Evolutionary conservation across 2,329 filamentous ascomycete genomes (phyloP).

Genomic region (Neonectria ditissima): DNA sequence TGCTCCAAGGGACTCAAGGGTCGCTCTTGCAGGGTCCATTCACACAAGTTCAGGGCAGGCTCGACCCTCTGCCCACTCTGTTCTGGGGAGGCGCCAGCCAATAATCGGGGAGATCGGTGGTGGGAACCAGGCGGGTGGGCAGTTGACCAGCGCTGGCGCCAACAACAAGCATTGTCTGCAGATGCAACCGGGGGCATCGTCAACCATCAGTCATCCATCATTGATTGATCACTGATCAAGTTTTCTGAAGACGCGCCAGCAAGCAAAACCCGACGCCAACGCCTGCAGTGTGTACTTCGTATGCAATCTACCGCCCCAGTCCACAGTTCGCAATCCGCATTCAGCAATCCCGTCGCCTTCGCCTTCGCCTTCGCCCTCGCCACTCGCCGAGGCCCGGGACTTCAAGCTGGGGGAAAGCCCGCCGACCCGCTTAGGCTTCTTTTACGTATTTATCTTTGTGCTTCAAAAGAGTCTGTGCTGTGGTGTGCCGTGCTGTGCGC

Average conservation of each 20-base stretch:
- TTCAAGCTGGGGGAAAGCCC: not conserved
- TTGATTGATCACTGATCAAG: slow-evolving; percentile 11
- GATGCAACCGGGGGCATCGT: not conserved
- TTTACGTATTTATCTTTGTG: not conserved
- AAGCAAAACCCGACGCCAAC: slow-evolving; percentile 15
- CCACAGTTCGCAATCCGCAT: not conserved
- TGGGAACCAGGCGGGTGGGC: slow-evolving; percentile 3
- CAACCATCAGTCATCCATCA: slow-evolving; percentile 3
- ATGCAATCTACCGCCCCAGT: not conserved
- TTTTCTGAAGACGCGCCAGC: not conserved
- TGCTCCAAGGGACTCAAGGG: slow-evolving; percentile 30
- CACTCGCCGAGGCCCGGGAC: slow-evolving; percentile 17
- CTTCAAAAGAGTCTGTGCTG: slow-evolving; percentile 4
- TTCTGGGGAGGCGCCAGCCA: slow-evolving; percentile 37
- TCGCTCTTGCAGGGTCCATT: slow-evolving; percentile 46
- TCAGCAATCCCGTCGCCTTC: not conserved
- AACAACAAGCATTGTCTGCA: slow-evolving; percentile 14
- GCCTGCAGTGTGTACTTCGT: not conserved
- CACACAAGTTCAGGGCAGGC: slow-evolving; percentile 37
- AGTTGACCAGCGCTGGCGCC: slow-evolving; percentile 5
- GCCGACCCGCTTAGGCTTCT: not conserved
- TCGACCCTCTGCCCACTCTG: slow-evolving; percentile 15
- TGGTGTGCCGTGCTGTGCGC: slow-evolving; percentile 13
- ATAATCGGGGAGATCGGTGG: slow-evolving; percentile 53
- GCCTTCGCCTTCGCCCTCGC: not conserved